Base-by-base conservation (phyloP, 106 monocot genomes). In the Dendrobium nobile region DNA sequence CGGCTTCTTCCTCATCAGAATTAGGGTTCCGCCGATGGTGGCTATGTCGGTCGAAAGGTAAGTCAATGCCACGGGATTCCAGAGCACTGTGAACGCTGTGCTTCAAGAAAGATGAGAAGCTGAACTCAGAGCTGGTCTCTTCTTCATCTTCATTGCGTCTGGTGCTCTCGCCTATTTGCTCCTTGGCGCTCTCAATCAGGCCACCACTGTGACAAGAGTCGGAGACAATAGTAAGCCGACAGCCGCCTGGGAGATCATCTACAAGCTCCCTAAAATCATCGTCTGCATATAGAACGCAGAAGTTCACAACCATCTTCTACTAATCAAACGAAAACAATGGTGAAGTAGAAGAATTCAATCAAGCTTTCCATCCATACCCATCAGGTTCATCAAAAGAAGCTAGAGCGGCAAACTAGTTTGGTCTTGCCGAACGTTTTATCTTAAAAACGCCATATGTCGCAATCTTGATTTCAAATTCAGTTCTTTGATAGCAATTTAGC, bases 151-250 rank as follows among this genome's bases (percentile, higher is more conserved):
- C 72, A 9, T 73, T 77, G n/a, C 18, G 41, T 47, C 65, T 90
- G 4, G 88, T 90, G 85, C 96, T 97, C 83, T 97, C 90, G 2
- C 96, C 96, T 2, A 97, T 97, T 80, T 97, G 96, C 77, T 97
- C 96, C 81, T 97, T 92, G 67, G 86, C 40, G 37, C 86, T 79
- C 68, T 94, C 88, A 20, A 97, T 89, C 33, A 97, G 86, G 22
- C 96, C 96, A 11, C 96, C 96, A 54, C 96, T 97, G 83, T 97
- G 96, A 84, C 96, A 97, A 7, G 96, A 97, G 64, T 97, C 96
- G 2, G 96, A 97, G 15, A 97, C 94, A 9, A 97, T 92, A 4
- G 96, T 97, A 7, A 97, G 81, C 67, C 85, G 81, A 67, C 90
- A 92, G 55, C 85, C 94, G 8, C 82, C 55, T 0, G 90, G 93